Base-by-base conservation (phyloP, 192 early-diverging fungal genomes). In the Cetraspora pellucida region DNA sequence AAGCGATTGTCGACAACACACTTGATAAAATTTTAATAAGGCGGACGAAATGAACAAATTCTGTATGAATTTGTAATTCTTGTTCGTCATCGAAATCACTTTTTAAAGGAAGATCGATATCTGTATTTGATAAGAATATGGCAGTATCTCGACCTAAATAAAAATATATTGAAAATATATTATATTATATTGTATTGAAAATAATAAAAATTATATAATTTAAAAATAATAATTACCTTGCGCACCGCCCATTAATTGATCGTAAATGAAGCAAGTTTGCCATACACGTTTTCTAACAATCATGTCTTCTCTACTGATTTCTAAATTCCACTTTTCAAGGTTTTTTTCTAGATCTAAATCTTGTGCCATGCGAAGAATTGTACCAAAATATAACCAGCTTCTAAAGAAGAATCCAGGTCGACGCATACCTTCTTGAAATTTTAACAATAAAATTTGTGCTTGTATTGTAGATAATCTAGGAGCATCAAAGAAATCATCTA, bases 281-380 rank as follows among this genome's bases (percentile, higher is more conserved):
- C 73, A 74, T 30, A 74, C 7, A 55, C 73, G 73, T 49, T 74
- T 74, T 61, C 73, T 59, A 47, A 13, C 31, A 74, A 61, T 74
- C 23, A 61, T 47, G 17, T 74, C 73, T 63, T 63, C 73, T 1
- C 46, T 27, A 46, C 58, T 61, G 16, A 74, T 63, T 28, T 23
- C 6, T 27, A 63, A 43, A 74, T 63, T 61, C 58, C 46, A 61
- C 46, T 74, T 59, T 17, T 61, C 58, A 61, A 44, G 44, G 14
- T 92, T 90, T 55, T 86, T 87, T 67, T 94, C 89, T 16, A 94
- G 78, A 19, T 91, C 93, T 21, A 93, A 69, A 69, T 93, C 91
- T 72, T 91, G 88, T 4, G 91, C 91, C 86, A 92, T 93, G 23
- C 91, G 82, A 31, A 81, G 78, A 5, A 81, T 81, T 87, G 91